Evolutionary conservation across 148 eudicot genomes (phyloP).

Genomic region (Camellia sinensis): DNA sequence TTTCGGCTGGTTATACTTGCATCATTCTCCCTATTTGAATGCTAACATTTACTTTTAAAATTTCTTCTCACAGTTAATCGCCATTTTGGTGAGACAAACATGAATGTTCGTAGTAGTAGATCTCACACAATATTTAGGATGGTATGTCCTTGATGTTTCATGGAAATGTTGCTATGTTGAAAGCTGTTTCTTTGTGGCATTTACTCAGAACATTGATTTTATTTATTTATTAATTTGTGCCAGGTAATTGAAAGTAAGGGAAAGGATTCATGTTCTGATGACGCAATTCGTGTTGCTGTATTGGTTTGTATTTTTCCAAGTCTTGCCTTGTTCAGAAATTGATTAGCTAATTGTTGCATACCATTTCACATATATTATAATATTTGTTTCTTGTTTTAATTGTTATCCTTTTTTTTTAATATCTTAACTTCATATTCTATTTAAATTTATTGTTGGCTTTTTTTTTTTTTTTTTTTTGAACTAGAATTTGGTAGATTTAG

Average conservation of each 20-base stretch:
- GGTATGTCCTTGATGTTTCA: conserved; percentile 47
- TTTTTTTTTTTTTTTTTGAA: conserved; percentile 16
- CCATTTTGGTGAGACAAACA: conserved; percentile 98
- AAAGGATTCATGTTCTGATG: conserved; percentile 67
- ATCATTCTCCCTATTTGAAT: background rate
- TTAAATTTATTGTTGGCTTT: background rate
- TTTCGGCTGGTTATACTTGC: conserved; percentile 2
- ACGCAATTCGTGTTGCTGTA: conserved; percentile 90
- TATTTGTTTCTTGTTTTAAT: background rate
- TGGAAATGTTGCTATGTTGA: conserved; percentile 14
- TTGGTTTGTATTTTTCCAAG: conserved; percentile 51
- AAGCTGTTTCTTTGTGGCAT: background rate
- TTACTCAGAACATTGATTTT: background rate
- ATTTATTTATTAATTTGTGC: background rate
- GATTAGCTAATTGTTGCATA: background rate
- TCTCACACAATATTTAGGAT: conserved; percentile 97
- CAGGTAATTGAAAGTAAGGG: conserved; percentile 95
- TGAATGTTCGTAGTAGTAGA: conserved; percentile 97
- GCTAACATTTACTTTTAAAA: conserved; percentile 12
- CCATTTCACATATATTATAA: background rate
- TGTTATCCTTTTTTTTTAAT: background rate
- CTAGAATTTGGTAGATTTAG: conserved; percentile 91
- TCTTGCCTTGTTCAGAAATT: background rate
- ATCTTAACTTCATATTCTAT: background rate
- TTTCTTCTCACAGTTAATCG: conserved; percentile 61